Base-by-base conservation (phyloP, 805 yeast species). In the Saturnispora galanensis region DNA sequence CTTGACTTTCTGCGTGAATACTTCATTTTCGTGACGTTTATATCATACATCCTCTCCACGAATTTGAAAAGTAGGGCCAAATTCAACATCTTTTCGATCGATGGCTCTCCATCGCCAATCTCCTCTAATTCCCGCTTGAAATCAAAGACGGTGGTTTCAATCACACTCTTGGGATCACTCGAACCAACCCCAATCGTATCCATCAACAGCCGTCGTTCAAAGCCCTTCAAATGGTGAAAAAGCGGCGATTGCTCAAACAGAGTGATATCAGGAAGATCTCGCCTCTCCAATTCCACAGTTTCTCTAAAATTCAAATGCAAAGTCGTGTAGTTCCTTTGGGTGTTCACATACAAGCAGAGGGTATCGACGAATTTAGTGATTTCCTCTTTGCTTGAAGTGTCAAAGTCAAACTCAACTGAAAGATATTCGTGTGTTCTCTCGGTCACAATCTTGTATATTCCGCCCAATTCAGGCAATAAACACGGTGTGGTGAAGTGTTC, bases 1-100 rank as follows among this genome's bases (percentile, higher is more conserved):
- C 29, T 17, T 29, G 18, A 16, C 34, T 50, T 28, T 30, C 33
- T 5, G 17, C 40, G 29, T 26, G 36, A 15, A n/a, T 28, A 21
- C 30, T 18, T 31, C 44, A 44, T 11, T 29, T 43, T 31, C 26
- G 43, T 13, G 36, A 36, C 36, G 31, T 41, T 41, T 6, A 40
- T 44, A 16, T 42, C 31, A 30, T 41, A 35, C 63, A 50, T n/a
- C 40, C 64, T 60, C 45, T 81, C 85, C 35, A 75, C 69, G 61
- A 68, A 83, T 12, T 79, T 73, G 62, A 83, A 79, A 8, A 83
- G 59, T 41, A 83, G 57, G 47, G 73, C 73, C 47, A 82, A 59
- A 52, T 78, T 80, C 80, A 84, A 76, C 43, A 82, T 59, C 44
- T 81, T 84, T 39, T 79, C 81, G n/a, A 50, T 35, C 28, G 47